Evolutionary conservation across 345 rosid genomes (phyloP).

Genomic region (Boechera stricta): DNA sequence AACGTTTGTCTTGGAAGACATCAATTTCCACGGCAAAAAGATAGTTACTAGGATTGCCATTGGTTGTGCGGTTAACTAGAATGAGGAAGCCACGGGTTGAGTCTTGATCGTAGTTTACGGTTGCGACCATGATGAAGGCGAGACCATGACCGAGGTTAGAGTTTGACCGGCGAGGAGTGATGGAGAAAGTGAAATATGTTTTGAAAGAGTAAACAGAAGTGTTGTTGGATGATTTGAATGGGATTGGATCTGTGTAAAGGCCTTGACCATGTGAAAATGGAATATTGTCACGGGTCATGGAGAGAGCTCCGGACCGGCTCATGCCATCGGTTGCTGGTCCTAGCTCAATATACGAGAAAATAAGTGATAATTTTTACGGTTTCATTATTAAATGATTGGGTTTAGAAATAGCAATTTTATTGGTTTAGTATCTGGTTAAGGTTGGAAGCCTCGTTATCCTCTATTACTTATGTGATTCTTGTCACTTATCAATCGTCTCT

Average conservation of each 20-base stretch:
- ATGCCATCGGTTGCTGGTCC: conserved; percentile 25
- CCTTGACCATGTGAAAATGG: conserved; percentile 39
- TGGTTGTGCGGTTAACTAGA: conserved; percentile 39
- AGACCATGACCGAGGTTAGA: conserved; percentile 30
- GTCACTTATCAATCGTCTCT: too few species aligned
- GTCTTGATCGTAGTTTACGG: conserved; percentile 14
- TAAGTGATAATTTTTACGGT: too few species aligned
- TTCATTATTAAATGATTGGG: too few species aligned
- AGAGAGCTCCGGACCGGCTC: conserved; percentile 20
- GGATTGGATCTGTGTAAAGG: conserved; percentile 24
- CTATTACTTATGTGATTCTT: too few species aligned
- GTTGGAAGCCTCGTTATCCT: too few species aligned
- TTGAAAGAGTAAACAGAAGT: conserved; percentile 20
- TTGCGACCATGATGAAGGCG: conserved; percentile 27
- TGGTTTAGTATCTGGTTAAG: too few species aligned
- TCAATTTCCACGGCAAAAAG: conserved; percentile 39
- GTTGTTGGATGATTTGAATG: conserved; percentile 13
- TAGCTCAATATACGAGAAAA: background rate
- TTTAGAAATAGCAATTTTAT: too few species aligned
- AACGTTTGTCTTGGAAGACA: conserved; percentile 28
- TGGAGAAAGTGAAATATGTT: conserved; percentile 43
- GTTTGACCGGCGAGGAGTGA: conserved; percentile 27
- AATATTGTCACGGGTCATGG: conserved; percentile 28
- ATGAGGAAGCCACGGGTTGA: conserved; percentile 38
- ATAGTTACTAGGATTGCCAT: conserved; percentile 32